A percentile compares a stretch with the other conserved stretches of the same genome.
phyloP scores from a whole-genome alignment of 768 basidiomycete species.

The Hebeloma cylindrosporum region DNA sequence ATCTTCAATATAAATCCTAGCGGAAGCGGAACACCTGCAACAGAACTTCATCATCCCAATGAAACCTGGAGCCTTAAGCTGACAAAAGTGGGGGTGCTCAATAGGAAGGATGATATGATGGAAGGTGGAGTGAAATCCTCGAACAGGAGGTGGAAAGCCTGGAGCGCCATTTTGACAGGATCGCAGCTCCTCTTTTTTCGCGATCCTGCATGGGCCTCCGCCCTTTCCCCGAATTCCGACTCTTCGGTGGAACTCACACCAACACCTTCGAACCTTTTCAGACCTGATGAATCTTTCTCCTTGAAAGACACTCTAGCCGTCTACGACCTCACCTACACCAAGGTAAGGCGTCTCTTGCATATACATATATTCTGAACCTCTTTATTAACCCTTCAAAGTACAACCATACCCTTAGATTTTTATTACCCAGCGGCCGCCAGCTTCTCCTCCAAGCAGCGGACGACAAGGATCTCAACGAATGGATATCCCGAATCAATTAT shows the following conservation, averaged over 20 bases:
- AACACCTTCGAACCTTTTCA: constrained; percentile 42
- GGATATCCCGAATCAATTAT: constrained; percentile 93
- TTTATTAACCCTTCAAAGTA: constrained; percentile 41
- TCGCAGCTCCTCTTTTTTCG: constrained; percentile 92
- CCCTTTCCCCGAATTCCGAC: constrained; percentile 44
- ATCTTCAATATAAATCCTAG: constrained; percentile 40
- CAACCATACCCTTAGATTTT: constrained; percentile 72
- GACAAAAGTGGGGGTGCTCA: constrained; percentile 78
- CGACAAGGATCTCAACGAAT: constrained; percentile 78
- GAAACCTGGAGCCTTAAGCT: constrained; percentile 52
- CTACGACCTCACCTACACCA: constrained; percentile 72
- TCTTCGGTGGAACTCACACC: constrained; percentile 12
- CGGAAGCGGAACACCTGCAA: constrained; percentile 12
- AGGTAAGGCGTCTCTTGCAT: constrained; percentile 50
- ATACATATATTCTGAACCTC: background rate
- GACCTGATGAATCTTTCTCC: constrained; percentile 84
- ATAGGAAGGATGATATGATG: constrained; percentile 75
- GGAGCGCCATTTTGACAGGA: constrained; percentile 82
- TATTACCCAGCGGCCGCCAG: constrained; percentile 75
- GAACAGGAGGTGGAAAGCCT: constrained; percentile 86
- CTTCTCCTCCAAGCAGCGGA: constrained; percentile 74
- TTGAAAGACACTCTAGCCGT: constrained; percentile 79
- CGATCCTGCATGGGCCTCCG: constrained; percentile 56
- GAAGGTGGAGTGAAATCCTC: constrained; percentile 76
- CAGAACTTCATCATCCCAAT: constrained; percentile 20